Conservation (phyloP, 345 rosid genomes). For the Rhodamnia rubescens region DNA sequence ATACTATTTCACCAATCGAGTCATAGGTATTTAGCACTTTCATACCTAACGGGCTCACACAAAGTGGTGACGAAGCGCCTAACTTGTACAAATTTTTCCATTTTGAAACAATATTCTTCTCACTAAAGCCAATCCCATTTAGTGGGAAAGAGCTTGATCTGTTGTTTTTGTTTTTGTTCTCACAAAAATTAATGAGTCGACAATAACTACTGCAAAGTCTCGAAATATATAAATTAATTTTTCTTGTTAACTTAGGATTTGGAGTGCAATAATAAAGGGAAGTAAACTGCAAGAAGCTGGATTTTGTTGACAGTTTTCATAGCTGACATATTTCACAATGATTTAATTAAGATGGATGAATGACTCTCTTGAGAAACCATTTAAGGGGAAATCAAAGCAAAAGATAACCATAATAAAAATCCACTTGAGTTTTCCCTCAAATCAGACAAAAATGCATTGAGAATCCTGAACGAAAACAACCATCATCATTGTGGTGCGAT, state of each 20-base stretch:
- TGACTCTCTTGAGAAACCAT: not conserved
- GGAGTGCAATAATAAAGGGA: not conserved
- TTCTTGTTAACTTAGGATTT: not conserved
- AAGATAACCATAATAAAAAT: not conserved
- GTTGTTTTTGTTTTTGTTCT: not conserved
- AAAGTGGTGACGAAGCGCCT: not conserved
- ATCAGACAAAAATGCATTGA: not conserved
- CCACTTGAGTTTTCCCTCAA: not conserved
- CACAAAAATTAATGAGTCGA: not conserved
- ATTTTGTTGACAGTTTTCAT: not conserved
- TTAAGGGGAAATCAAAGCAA: not conserved
- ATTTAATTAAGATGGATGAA: not conserved
- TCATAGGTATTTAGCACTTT: not conserved
- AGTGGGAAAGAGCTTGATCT: not conserved
- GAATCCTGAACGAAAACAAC: not conserved
- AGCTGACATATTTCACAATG: not conserved
- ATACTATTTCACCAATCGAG: not conserved
- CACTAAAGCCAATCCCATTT: not conserved
- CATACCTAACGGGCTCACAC: not conserved
- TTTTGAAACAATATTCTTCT: not conserved
- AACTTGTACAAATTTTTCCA: not conserved
- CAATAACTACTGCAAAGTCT: not conserved
- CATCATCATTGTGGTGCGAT: not conserved
- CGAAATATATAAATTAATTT: not conserved
- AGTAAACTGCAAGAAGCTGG: not conserved